Evolutionary conservation across 306 rosid species (phyloP), one percentile per base, ranked within the genome.

Genomic region (Inga oerstediana): DNA sequence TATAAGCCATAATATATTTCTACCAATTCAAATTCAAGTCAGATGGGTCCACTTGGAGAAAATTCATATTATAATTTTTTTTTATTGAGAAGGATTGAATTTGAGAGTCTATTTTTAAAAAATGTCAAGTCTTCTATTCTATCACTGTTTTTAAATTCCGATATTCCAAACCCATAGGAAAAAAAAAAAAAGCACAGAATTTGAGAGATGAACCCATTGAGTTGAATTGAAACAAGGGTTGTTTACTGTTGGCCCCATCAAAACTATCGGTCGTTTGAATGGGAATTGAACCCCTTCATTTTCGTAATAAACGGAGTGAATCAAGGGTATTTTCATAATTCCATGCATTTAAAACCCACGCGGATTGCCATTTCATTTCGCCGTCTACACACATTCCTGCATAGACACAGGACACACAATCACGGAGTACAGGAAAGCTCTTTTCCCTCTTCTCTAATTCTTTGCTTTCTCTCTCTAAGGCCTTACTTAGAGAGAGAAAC

Each of bases 231-330:
- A 67, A 79, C 22, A 2, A 3, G 2, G 67, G 67, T 56, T 77
- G 69, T 79, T 54, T 69, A n/a, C 14, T 2, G 68, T 19, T 34
- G 64, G 3, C 30, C 72, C 44, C 34, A 32, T 46, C 20, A 77
- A 66, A 51, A 20, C 78, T 24, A 15, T n/a, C 11, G 16, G 79
- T 46, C 22, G 32, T 61, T 45, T 22, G 10, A 44, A n/a, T 7
- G 45, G 1, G 37, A 66, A 24, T 35, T 0, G 12, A 27, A 27
- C 0, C 20, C 24, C 17, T 35, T 0, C 24, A 76, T 6, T 49
- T 4, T 62, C 10, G 91, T 89, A 87, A 89, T 66, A 39, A 75
- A 48, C 2, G 7, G 0, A 14, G 10, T 0, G 12, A 82, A 77
- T 30, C 75, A 14, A 8, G 91, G 56, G 72, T 64, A 7, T 71